A percentile compares a stretch with the other conserved stretches of the same genome.
phyloP scores from a whole-genome alignment of 192 early-diverging fungal species.

The Jimgerdemannia flammicorona region DNA sequence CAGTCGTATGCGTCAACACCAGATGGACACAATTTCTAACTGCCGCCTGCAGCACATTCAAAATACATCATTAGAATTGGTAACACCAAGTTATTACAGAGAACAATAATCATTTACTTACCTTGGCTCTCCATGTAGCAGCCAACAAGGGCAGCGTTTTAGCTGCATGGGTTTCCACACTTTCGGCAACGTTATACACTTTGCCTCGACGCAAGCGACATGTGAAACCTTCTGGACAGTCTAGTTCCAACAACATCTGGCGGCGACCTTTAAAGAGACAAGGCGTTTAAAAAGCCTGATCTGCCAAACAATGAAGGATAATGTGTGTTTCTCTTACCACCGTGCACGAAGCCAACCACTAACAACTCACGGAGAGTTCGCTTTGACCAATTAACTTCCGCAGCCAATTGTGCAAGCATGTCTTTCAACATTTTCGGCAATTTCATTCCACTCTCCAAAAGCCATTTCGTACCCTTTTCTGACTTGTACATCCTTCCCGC shows the following conservation, averaged over 20 bases:
- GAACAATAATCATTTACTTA: too few relatives aligned
- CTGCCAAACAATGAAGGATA: neutral
- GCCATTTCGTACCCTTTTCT: conserved; percentile 1
- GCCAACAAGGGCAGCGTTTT: neutral
- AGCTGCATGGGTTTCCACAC: neutral
- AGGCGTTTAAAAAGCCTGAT: neutral
- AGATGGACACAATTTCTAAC: too few relatives aligned
- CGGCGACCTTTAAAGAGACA: conserved; percentile 2
- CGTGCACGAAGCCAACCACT: neutral
- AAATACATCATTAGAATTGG: too few relatives aligned
- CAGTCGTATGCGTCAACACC: too few relatives aligned
- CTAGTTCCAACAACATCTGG: conserved; percentile 10
- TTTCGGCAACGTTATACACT: conserved; percentile 3
- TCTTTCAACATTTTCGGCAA: conserved; percentile 14
- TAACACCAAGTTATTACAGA: too few relatives aligned
- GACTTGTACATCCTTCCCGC: conserved; percentile 1
- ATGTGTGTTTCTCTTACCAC: neutral
- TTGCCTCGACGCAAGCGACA: conserved; percentile 4
- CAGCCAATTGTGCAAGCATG: neutral
- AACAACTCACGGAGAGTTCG: neutral
- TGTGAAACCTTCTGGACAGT: conserved; percentile 5
- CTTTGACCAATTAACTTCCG: neutral
- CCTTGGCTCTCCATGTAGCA: too few relatives aligned
- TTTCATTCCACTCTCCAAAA: conserved; percentile 6
- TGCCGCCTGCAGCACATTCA: too few relatives aligned